phyloP scores from a whole-genome alignment of 202 grass and related monocot genomes.

The Musa balbisiana region DNA sequence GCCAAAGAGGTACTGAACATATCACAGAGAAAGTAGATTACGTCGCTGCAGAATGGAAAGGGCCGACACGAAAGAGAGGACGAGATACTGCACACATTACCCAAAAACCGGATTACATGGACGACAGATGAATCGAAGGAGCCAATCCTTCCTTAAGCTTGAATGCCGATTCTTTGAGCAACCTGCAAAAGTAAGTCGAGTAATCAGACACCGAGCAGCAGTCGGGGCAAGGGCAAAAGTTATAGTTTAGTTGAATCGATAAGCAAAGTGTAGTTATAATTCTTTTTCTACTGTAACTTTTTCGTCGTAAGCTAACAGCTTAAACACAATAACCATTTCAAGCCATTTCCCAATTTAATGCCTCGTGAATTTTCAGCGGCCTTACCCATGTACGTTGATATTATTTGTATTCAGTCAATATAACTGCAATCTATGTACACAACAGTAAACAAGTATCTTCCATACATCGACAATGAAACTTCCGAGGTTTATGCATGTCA shows the following conservation, averaged over 20 bases:
- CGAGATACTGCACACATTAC: neutral
- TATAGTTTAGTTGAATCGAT: neutral
- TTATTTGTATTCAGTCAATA: neutral
- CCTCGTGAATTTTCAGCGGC: neutral
- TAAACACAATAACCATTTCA: neutral
- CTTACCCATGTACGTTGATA: too few relatives aligned
- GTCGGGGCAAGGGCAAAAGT: neutral
- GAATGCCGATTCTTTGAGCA: constrained; percentile 71
- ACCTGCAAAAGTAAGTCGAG: constrained; percentile 34
- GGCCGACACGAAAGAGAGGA: too few relatives aligned
- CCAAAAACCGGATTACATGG: neutral
- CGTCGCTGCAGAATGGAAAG: too few relatives aligned
- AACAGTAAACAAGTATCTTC: too few relatives aligned
- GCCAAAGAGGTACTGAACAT: neutral
- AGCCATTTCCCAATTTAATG: neutral
- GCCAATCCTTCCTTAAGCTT: constrained; percentile 24
- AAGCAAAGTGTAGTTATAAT: neutral
- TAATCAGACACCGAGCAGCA: neutral
- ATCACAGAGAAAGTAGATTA: too few relatives aligned
- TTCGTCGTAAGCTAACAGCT: too few relatives aligned
- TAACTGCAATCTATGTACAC: neutral
- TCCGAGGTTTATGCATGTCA: neutral
- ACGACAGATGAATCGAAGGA: neutral
- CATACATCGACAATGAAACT: neutral
- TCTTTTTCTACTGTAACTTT: too few relatives aligned